Percentiles rank a stretch among this genome's conserved stretches.
These are phyloP conservation scores for Salix caprea DNA, from an alignment of 345 rosid genomes.

Conservation along the genomic window DNA sequence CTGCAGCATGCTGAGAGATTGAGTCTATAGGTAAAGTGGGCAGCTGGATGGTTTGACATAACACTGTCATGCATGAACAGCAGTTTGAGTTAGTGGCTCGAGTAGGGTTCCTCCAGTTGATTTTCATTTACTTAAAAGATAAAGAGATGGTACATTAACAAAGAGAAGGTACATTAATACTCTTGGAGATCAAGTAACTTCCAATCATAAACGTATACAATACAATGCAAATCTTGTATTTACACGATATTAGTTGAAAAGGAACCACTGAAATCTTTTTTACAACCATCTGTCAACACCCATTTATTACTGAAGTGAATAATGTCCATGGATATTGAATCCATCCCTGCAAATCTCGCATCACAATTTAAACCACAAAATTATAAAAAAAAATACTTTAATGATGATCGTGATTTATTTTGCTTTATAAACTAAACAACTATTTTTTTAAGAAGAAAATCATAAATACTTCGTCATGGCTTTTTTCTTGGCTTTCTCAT, in stretches of 20 bases:
- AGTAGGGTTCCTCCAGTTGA: neutral
- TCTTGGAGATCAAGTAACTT: neutral
- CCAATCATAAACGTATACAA: neutral
- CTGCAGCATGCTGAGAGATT: neutral
- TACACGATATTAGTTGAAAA: too few relatives aligned
- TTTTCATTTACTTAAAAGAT: neutral
- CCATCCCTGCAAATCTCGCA: too few relatives aligned
- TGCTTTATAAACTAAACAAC: too few relatives aligned
- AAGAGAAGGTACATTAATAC: neutral
- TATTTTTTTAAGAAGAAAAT: too few relatives aligned
- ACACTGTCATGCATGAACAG: neutral
- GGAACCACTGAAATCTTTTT: too few relatives aligned
- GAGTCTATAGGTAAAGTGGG: neutral
- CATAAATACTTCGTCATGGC: too few relatives aligned
- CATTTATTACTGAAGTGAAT: slow-evolving; percentile 10
- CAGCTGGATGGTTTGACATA: neutral
- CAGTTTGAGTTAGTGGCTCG: neutral
- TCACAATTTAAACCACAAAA: too few relatives aligned
- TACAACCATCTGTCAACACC: neutral
- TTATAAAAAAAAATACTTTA: too few relatives aligned
- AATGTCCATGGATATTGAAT: neutral
- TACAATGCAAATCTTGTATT: too few relatives aligned
- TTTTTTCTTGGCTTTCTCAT: too few relatives aligned
- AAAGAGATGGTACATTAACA: neutral
- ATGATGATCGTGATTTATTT: too few relatives aligned